A percentile compares a stretch with the other conserved stretches of the same genome.
Evolutionary conservation across 805 yeast species (phyloP).

Genomic region (Diddensiella transvaalensis): DNA sequence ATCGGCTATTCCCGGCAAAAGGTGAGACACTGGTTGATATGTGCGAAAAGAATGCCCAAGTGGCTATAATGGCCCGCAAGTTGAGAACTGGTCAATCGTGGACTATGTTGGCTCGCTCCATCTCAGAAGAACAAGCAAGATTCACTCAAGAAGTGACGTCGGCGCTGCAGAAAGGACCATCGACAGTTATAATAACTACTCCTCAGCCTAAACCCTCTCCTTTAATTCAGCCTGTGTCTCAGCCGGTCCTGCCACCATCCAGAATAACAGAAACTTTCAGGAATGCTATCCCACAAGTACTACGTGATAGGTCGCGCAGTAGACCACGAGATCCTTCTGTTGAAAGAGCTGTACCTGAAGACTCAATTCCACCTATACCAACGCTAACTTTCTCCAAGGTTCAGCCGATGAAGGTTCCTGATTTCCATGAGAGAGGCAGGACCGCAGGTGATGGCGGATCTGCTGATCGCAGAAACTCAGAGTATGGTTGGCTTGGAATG

Average conservation of each 20-base stretch:
- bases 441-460: background rate
- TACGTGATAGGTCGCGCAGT: background rate
- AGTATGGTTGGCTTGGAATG: conserved; percentile 1
- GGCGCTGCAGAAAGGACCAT: background rate
- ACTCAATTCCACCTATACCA: background rate
- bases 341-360: background rate
- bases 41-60: conserved; percentile 54
- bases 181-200: background rate
- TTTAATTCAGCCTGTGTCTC: background rate
- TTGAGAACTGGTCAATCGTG: conserved; percentile 61
- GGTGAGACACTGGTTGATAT: conserved; percentile 51
- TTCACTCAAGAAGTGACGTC: conserved; percentile 8
- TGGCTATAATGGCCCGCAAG: conserved; percentile 43
- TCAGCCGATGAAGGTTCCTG: conserved; percentile 10
- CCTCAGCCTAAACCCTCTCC: conserved; percentile 2
- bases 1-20: conserved; percentile 36
- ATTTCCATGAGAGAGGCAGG: background rate
- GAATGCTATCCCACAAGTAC: background rate
- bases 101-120: conserved; percentile 51
- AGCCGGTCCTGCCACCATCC: background rate
- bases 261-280: background rate
- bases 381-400: background rate
- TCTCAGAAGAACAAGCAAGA: conserved; percentile 35
- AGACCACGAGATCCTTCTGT: background rate
- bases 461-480: background rate